These are phyloP conservation scores for Epichloe sp. DNA, from an alignment of 2,329 filamentous ascomycete species.

Conservation along the genomic window DNA sequence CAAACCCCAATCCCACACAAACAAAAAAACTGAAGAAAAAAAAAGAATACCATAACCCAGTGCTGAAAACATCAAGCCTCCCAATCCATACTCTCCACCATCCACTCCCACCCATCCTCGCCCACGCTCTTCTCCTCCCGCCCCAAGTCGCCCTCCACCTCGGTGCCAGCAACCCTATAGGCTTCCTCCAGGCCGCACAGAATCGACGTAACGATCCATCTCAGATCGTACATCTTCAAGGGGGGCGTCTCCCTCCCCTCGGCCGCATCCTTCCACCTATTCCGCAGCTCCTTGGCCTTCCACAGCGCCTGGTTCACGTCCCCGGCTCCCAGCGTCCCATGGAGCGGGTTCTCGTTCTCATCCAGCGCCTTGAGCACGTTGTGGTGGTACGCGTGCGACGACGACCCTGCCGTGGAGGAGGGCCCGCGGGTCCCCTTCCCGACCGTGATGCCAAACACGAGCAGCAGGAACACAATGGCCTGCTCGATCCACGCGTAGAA, in stretches of 20 bases:
- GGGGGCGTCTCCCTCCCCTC: conserved; percentile 25
- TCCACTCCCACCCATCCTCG: conserved; percentile 24
- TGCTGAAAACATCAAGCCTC: conserved; percentile 12
- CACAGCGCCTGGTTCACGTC: conserved; percentile 45
- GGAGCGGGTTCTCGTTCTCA: conserved; percentile 41
- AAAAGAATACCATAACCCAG: background rate
- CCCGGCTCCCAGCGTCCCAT: conserved; percentile 36
- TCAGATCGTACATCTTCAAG: conserved; percentile 48
- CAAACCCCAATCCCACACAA: background rate
- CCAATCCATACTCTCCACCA: conserved; percentile 28
- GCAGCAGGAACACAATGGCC: conserved; percentile 53
- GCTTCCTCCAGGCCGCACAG: conserved; percentile 46
- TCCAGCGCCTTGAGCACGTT: conserved; percentile 54
- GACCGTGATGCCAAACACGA: conserved; percentile 46
- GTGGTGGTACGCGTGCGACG: conserved; percentile 50
- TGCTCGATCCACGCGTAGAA: conserved; percentile 63
- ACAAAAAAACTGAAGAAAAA: background rate
- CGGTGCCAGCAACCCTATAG: conserved; percentile 34
- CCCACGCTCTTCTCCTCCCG: conserved; percentile 18
- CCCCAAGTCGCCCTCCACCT: conserved; percentile 31
- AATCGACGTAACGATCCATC: conserved; percentile 43
- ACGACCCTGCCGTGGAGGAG: background rate
- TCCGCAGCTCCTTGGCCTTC: conserved; percentile 56
- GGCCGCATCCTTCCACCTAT: conserved; percentile 59
- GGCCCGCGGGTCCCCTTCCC: conserved; percentile 10